phyloP scores from a whole-genome alignment of 1,284 basidiomycete species.

The Hymenochaete sp. region DNA sequence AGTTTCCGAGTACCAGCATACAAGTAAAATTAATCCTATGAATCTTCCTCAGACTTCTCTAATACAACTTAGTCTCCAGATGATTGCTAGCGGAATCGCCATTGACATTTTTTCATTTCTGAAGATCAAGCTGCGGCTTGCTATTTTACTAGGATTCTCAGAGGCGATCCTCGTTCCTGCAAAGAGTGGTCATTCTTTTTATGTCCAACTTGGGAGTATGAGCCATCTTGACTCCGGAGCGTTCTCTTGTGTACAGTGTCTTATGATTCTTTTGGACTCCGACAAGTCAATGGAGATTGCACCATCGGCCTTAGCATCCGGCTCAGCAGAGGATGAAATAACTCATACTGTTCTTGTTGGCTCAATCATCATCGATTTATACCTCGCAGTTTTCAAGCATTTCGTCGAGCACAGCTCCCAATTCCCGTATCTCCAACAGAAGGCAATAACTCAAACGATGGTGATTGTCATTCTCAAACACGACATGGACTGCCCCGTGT shows the following conservation, averaged over 20 bases:
- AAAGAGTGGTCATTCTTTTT: slow-evolving; percentile 39
- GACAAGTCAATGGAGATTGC: slow-evolving; percentile 39
- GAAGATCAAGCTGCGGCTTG: slow-evolving; percentile 54
- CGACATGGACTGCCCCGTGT: slow-evolving; percentile 46
- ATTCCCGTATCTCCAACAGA: slow-evolving; percentile 45
- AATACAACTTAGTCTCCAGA: slow-evolving; percentile 49
- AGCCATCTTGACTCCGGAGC: slow-evolving; percentile 34
- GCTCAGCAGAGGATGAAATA: slow-evolving; percentile 35
- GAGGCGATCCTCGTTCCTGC: slow-evolving; percentile 39
- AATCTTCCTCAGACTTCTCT: slow-evolving; percentile 39
- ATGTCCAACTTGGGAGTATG: slow-evolving; percentile 44
- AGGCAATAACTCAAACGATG: slow-evolving; percentile 52
- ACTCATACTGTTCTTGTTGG: slow-evolving; percentile 44
- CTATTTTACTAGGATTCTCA: slow-evolving; percentile 45
- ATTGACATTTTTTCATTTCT: slow-evolving; percentile 45
- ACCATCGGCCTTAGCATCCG: slow-evolving; percentile 41
- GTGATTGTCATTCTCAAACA: slow-evolving; percentile 61
- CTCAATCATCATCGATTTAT: slow-evolving; percentile 51
- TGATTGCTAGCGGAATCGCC: slow-evolving; percentile 52
- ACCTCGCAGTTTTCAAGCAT: slow-evolving; percentile 40
- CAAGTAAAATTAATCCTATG: not conserved
- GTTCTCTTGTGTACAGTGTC: slow-evolving; percentile 48
- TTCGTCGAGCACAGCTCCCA: slow-evolving; percentile 31
- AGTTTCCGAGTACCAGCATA: not conserved
- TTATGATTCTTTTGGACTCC: slow-evolving; percentile 52